Evolutionary conservation across 1,139 yeast species (phyloP).

Genomic region (Candida gigantensis): DNA sequence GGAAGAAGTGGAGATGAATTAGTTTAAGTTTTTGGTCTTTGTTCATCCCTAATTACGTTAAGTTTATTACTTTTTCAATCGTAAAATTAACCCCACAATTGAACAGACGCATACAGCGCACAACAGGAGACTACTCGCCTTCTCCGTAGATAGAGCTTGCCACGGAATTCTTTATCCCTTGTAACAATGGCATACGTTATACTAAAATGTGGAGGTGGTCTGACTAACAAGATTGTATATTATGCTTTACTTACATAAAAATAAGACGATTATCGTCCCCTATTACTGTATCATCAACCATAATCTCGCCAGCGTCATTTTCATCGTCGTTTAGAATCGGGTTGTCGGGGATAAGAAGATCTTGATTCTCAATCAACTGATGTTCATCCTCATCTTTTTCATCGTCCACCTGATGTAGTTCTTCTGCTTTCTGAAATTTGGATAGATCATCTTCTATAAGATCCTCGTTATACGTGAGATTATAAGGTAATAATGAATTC

Average conservation of each 20-base stretch:
- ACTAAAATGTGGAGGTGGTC: too few species aligned
- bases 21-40: too few species aligned
- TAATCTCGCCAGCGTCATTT: not conserved
- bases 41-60: too few species aligned
- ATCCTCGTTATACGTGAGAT: conserved; percentile 27
- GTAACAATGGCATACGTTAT: too few species aligned
- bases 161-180: too few species aligned
- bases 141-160: too few species aligned
- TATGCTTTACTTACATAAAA: conserved; percentile 1
- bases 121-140: too few species aligned
- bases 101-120: too few species aligned
- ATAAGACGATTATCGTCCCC: conserved; percentile 17
- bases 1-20: too few species aligned
- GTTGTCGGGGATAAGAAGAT: not conserved
- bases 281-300: conserved; percentile 16
- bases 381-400: not conserved
- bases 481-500: conserved; percentile 30
- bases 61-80: too few species aligned
- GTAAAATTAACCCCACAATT: too few species aligned
- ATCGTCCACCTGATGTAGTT: not conserved
- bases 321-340: not conserved
- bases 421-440: conserved; percentile 11
- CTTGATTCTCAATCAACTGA: not conserved
- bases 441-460: conserved; percentile 28
- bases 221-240: not conserved